Conservation (phyloP, 2,329 filamentous ascomycete species). For the Dactylellina drechsleri region DNA sequence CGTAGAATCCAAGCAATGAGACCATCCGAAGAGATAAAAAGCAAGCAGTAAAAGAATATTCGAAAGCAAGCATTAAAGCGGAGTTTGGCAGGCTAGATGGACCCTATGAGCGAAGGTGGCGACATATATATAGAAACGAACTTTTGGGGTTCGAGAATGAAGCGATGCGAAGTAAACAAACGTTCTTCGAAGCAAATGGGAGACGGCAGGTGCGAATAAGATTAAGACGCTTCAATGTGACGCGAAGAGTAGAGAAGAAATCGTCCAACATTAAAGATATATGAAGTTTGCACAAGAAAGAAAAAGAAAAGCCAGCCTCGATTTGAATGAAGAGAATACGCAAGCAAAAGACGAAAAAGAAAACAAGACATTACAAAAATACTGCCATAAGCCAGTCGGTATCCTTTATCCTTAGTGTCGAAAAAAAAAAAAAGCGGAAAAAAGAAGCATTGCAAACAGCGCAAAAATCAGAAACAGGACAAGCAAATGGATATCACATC, state of each 20-base stretch:
- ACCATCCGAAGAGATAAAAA: constrained; percentile 32
- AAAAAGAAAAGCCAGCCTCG: constrained; percentile 48
- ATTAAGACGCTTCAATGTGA: constrained; percentile 37
- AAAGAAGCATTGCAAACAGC: constrained; percentile 28
- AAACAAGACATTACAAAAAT: constrained; percentile 52
- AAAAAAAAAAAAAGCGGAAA: constrained; percentile 22
- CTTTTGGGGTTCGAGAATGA: constrained; percentile 48
- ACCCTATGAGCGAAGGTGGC: constrained; percentile 53
- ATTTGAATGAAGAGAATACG: constrained; percentile 45
- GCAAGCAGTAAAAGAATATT: constrained; percentile 8
- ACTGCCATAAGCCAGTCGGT: constrained; percentile 53
- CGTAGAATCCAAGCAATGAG: constrained; percentile 44
- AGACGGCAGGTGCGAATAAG: constrained; percentile 33
- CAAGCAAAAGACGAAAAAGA: constrained; percentile 24
- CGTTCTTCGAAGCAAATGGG: constrained; percentile 33
- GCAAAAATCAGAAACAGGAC: constrained; percentile 17
- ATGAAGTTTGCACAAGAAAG: constrained; percentile 28
- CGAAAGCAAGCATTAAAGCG: constrained; percentile 49
- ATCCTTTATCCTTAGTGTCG: constrained; percentile 34
- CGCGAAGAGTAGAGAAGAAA: constrained; percentile 32
- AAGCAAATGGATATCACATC: constrained; percentile 55
- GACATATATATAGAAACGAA: constrained; percentile 52
- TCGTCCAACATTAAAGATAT: constrained; percentile 51
- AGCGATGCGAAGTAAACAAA: constrained; percentile 25
- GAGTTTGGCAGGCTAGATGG: constrained; percentile 47